Percentiles rank a stretch among this genome's conserved stretches.
These are phyloP conservation scores for Capronia coronata DNA, from an alignment of 2,329 filamentous ascomycete genomes.

Conservation along the genomic window DNA sequence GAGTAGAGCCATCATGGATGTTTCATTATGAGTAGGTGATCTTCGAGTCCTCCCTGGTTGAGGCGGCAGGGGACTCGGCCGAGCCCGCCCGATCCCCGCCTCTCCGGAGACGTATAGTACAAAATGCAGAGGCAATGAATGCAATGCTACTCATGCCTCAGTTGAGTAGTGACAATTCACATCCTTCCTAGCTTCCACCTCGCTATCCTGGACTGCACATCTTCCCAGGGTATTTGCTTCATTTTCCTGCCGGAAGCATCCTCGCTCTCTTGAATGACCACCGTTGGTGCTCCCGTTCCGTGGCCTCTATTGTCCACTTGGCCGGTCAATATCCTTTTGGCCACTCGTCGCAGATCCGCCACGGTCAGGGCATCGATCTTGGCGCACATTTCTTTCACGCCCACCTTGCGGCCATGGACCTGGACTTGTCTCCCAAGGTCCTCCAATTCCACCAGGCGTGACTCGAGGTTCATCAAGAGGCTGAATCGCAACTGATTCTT, in stretches of 20 bases:
- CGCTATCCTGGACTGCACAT: conserved; percentile 80
- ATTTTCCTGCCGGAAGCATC: conserved; percentile 58
- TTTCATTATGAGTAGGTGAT: background rate
- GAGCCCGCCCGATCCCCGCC: background rate
- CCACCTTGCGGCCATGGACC: conserved; percentile 88
- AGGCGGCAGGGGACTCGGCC: too few species aligned
- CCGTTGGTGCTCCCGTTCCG: conserved; percentile 83
- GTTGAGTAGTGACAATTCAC: conserved; percentile 33
- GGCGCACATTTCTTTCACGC: conserved; percentile 85
- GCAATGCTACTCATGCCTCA: conserved; percentile 15
- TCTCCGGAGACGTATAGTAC: conserved; percentile 9
- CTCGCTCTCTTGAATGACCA: conserved; percentile 88
- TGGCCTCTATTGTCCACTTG: conserved; percentile 64
- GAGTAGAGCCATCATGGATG: background rate
- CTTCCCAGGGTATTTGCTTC: conserved; percentile 70
- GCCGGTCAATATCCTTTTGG: conserved; percentile 69
- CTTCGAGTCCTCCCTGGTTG: background rate
- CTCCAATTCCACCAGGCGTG: conserved; percentile 93
- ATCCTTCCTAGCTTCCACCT: conserved; percentile 71
- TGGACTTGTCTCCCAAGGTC: conserved; percentile 92
- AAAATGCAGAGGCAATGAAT: background rate
- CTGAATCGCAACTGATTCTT: conserved; percentile 93
- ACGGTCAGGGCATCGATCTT: conserved; percentile 79
- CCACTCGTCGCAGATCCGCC: conserved; percentile 73
- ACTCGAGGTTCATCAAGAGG: conserved; percentile 95